phyloP scores from a whole-genome alignment of 2,329 filamentous ascomycete species.

The Remersonia thermophila region DNA sequence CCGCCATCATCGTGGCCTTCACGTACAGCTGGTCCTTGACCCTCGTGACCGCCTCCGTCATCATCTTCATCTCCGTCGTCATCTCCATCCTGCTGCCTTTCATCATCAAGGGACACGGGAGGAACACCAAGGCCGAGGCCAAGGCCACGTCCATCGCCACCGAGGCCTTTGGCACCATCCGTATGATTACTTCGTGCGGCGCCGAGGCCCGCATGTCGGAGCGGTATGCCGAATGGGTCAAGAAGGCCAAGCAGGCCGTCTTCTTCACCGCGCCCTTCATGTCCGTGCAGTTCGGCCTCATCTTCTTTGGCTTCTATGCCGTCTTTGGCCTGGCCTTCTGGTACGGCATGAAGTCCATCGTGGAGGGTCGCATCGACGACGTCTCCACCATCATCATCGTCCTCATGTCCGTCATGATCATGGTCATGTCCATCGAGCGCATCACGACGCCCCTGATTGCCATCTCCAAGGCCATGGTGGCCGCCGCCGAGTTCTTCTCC shows the following conservation, averaged over 20 bases:
- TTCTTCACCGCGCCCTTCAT: conserved; percentile 38
- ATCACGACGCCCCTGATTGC: conserved; percentile 48
- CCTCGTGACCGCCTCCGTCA: conserved; percentile 43
- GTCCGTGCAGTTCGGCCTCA: conserved; percentile 38
- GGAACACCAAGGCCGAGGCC: conserved; percentile 38
- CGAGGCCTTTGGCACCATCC: conserved; percentile 46
- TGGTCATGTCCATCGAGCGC: conserved; percentile 43
- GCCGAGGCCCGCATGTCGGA: conserved; percentile 42
- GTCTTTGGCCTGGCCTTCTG: conserved; percentile 49
- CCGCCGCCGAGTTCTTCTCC: conserved; percentile 45
- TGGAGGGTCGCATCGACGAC: conserved; percentile 33
- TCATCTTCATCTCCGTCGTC: conserved; percentile 42
- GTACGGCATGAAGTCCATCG: conserved; percentile 43
- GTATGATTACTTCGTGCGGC: conserved; percentile 51
- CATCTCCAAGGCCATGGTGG: conserved; percentile 43
- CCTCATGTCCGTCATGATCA: conserved; percentile 46
- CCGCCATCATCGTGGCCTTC: conserved; percentile 44
- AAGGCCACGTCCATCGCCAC: conserved; percentile 48
- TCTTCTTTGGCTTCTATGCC: conserved; percentile 42
- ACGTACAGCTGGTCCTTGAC: conserved; percentile 46
- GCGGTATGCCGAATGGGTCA: conserved; percentile 42
- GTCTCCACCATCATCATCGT: conserved; percentile 45
- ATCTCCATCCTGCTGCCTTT: conserved; percentile 40
- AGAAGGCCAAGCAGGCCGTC: conserved; percentile 39
- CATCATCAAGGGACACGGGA: conserved; percentile 39